Evolutionary conservation across 2,329 filamentous ascomycete species (phyloP).

Genomic region (Fusarium veterinarium): DNA sequence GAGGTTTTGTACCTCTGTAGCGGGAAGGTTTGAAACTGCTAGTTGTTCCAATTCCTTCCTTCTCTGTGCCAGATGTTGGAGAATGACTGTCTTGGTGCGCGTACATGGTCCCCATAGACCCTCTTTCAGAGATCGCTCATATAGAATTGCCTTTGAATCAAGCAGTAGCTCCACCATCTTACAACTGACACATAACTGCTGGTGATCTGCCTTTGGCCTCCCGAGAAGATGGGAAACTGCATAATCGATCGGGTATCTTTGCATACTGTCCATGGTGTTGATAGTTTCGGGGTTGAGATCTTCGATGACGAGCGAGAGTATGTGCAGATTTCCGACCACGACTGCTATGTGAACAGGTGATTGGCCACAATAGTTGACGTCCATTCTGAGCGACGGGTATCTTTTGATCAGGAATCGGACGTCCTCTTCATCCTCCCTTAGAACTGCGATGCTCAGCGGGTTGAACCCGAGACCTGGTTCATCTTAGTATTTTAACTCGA

Average conservation of each 20-base stretch:
- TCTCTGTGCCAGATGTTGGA: not conserved
- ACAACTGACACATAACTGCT: not conserved
- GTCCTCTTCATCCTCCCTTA: accelerated
- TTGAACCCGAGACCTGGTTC: not conserved
- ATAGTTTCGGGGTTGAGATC: accelerated
- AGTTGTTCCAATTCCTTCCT: not conserved
- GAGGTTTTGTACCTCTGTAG: accelerated
- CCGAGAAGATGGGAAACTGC: not conserved
- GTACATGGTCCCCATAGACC: accelerated
- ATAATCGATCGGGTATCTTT: not conserved
- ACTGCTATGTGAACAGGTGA: not conserved
- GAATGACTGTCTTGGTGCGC: accelerated
- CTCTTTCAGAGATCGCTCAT: accelerated
- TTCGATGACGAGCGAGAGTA: not conserved
- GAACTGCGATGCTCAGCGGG: not conserved
- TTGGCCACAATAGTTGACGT: accelerated
- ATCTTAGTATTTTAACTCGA: not conserved
- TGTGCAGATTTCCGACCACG: accelerated
- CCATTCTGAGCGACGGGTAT: accelerated
- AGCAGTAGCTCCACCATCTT: not conserved
- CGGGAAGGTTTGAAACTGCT: not conserved
- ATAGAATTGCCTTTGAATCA: not conserved
- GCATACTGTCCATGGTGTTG: not conserved
- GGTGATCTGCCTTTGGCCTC: accelerated
- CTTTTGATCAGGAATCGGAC: accelerated